These are phyloP conservation scores for Halophytophthora polymorphica DNA, from an alignment of 352 stramenopile genomes.

Conservation along the genomic window DNA sequence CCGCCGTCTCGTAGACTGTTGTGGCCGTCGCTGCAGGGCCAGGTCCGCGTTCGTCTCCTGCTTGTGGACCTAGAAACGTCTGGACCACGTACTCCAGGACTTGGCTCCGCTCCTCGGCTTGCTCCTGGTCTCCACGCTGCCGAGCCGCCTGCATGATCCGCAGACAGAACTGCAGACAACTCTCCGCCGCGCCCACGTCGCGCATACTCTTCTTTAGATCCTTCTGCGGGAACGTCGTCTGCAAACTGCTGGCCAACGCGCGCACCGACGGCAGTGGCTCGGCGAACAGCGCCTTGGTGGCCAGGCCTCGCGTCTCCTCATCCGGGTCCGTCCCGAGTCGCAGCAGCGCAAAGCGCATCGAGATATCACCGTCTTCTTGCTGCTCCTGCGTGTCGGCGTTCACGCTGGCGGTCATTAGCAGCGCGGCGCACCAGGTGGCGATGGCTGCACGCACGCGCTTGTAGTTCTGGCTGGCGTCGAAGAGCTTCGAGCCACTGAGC, in stretches of 20 bases:
- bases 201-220: slow-evolving; percentile 43
- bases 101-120: slow-evolving; percentile 20
- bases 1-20: slow-evolving; percentile 34
- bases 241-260: slow-evolving; percentile 27
- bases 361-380: slow-evolving; percentile 21
- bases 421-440: slow-evolving; percentile 51
- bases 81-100: slow-evolving; percentile 51
- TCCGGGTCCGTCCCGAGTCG: slow-evolving; percentile 34
- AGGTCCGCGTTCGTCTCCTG: background rate
- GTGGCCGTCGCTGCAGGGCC: background rate
- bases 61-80: slow-evolving; percentile 31
- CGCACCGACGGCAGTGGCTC: slow-evolving; percentile 36
- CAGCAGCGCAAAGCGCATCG: slow-evolving; percentile 63
- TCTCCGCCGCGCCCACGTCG: slow-evolving; percentile 34
- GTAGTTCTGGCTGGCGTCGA: slow-evolving; percentile 57
- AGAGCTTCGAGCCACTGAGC: slow-evolving; percentile 56
- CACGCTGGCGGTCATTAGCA: slow-evolving; percentile 19
- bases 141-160: slow-evolving; percentile 31
- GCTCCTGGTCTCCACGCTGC: slow-evolving; percentile 10
- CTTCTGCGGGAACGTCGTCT: slow-evolving; percentile 18
- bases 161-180: slow-evolving; percentile 54
- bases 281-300: slow-evolving; percentile 40
- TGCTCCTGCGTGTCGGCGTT: background rate
- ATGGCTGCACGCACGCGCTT: slow-evolving; percentile 56
- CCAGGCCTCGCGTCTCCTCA: slow-evolving; percentile 37